Evolutionary conservation across 2,329 filamentous ascomycete species (phyloP).

Genomic region (Neonectria punicea): DNA sequence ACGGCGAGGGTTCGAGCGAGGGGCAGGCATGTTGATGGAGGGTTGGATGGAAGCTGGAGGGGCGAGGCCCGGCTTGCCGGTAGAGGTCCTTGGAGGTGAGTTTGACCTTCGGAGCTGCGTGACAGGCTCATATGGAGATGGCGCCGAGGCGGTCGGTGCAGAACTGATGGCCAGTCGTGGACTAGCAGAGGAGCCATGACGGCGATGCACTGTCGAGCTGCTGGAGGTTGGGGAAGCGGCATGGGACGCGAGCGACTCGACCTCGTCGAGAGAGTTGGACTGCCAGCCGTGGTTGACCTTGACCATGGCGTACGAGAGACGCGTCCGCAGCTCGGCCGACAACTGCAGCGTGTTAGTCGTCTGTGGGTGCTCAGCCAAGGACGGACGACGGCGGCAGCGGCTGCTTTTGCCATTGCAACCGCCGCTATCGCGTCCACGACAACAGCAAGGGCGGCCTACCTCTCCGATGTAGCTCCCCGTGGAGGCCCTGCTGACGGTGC

Average conservation of each 20-base stretch:
- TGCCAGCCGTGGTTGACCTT: constrained; percentile 94
- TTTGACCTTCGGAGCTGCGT: constrained; percentile 44
- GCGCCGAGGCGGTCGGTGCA: constrained; percentile 42
- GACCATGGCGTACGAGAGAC: constrained; percentile 91
- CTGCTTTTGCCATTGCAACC: background rate
- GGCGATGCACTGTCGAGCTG: constrained; percentile 64
- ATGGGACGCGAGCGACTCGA: constrained; percentile 79
- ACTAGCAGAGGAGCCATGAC: constrained; percentile 64
- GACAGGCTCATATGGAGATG: constrained; percentile 45
- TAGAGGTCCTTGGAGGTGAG: constrained; percentile 51
- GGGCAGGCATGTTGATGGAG: constrained; percentile 49
- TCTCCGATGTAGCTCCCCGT: constrained; percentile 80
- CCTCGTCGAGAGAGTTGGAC: constrained; percentile 78
- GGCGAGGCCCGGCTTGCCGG: constrained; percentile 55
- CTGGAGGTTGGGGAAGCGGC: constrained; percentile 71
- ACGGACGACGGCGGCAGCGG: background rate
- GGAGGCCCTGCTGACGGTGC: constrained; percentile 70
- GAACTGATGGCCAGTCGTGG: constrained; percentile 55
- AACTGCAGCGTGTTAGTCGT: constrained; percentile 60
- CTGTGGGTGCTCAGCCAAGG: background rate
- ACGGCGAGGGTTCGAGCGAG: constrained; percentile 56
- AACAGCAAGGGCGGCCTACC: constrained; percentile 62
- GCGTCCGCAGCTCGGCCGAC: constrained; percentile 81
- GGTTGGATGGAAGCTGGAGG: constrained; percentile 67
- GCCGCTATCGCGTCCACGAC: background rate